These are phyloP conservation scores for Phytophthora cactorum DNA, from an alignment of 352 stramenopile species.

Conservation along the genomic window DNA sequence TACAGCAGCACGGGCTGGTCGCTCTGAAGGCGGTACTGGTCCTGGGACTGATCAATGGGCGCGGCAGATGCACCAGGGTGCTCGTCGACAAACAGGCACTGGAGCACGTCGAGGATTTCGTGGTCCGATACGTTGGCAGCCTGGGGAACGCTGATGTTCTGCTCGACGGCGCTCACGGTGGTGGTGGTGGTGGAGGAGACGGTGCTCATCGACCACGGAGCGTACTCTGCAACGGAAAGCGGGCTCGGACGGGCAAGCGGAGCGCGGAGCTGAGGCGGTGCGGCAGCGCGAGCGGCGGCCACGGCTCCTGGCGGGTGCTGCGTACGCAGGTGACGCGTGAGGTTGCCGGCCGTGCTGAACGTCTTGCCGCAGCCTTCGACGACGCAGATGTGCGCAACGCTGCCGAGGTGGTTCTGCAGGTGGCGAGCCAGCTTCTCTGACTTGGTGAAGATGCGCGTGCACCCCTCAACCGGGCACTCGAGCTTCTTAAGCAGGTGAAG, in stretches of 20 bases:
- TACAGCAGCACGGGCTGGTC: slow-evolving; percentile 46
- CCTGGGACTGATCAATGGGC: slow-evolving; percentile 25
- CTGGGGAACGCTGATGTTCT: slow-evolving; percentile 24
- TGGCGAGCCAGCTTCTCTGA: slow-evolving; percentile 59
- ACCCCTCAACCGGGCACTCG: slow-evolving; percentile 54
- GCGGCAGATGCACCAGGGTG: slow-evolving; percentile 14
- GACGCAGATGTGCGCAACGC: slow-evolving; percentile 60
- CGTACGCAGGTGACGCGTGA: slow-evolving; percentile 72
- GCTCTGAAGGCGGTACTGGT: slow-evolving; percentile 35
- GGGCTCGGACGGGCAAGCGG: slow-evolving; percentile 25
- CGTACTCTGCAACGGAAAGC: slow-evolving; percentile 32
- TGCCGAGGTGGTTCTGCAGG: slow-evolving; percentile 60
- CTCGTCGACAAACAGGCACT: slow-evolving; percentile 51
- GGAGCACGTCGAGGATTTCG: slow-evolving; percentile 52
- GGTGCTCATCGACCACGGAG: slow-evolving; percentile 33
- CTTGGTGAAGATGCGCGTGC: slow-evolving; percentile 60
- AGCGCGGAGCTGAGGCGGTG: slow-evolving; percentile 18
- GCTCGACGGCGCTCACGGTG: slow-evolving; percentile 3
- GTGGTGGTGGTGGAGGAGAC: background rate
- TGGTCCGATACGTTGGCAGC: slow-evolving; percentile 45
- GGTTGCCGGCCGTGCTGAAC: slow-evolving; percentile 72
- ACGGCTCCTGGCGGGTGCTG: slow-evolving; percentile 58
- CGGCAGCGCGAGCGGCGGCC: slow-evolving; percentile 32
- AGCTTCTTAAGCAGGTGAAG: slow-evolving; percentile 59
- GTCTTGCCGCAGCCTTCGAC: slow-evolving; percentile 65